A percentile compares a stretch with the other conserved stretches of the same genome.
These are phyloP conservation scores for Coemansia sp. DNA, from an alignment of 192 early-diverging fungal genomes.

Conservation along the genomic window DNA sequence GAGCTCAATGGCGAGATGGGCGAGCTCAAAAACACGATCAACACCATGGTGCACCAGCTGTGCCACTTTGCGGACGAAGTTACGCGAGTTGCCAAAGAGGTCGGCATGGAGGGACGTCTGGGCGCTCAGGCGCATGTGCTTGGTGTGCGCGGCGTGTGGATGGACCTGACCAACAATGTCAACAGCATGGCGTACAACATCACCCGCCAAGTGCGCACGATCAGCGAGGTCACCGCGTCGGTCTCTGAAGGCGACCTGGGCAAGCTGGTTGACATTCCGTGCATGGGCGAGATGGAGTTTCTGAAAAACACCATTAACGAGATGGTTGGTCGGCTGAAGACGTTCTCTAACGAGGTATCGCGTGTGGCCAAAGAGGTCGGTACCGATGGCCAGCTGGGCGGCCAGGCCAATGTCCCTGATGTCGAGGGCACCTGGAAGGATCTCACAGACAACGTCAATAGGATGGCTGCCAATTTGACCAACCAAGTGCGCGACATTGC, in stretches of 20 bases:
- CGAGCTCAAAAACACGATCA: constrained; percentile 59
- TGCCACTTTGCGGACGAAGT: constrained; percentile 66
- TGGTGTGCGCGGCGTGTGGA: constrained; percentile 65
- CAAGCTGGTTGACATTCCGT: constrained; percentile 58
- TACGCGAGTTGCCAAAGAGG: constrained; percentile 63
- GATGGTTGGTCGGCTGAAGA: constrained; percentile 66
- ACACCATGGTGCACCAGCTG: constrained; percentile 65
- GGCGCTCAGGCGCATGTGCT: constrained; percentile 65
- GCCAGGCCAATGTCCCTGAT: constrained; percentile 59
- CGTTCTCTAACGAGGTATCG: constrained; percentile 63
- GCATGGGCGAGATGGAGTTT: constrained; percentile 60
- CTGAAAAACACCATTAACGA: constrained; percentile 63
- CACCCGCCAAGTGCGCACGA: constrained; percentile 65
- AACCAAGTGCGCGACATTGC: constrained; percentile 67
- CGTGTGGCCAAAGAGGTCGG: constrained; percentile 65
- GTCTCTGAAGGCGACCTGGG: constrained; percentile 63
- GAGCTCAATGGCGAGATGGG: constrained; percentile 56
- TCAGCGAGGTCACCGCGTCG: constrained; percentile 64
- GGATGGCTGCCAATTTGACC: constrained; percentile 63
- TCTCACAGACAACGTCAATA: constrained; percentile 47
- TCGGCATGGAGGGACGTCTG: constrained; percentile 64
- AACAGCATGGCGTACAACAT: constrained; percentile 69
- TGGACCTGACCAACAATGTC: constrained; percentile 65
- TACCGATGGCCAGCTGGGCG: constrained; percentile 66
- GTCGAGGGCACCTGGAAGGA: constrained; percentile 64